Evolutionary conservation across 1,284 basidiomycete genomes (phyloP).

Genomic region (Limonomyces culmigenus): DNA sequence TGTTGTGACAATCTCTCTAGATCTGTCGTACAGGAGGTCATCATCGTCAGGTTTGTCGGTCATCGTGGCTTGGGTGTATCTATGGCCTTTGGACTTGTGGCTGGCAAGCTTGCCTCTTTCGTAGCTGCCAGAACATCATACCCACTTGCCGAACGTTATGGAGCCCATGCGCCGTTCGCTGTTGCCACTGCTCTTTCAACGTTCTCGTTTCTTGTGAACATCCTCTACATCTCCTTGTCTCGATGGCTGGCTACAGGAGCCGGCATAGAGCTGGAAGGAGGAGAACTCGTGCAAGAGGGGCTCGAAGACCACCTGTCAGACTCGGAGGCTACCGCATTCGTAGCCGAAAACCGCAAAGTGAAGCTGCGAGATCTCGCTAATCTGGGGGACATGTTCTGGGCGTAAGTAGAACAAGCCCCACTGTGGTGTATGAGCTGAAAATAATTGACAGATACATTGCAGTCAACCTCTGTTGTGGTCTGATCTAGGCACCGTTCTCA

Average conservation of each 20-base stretch:
- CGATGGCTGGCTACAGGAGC: constrained; percentile 43
- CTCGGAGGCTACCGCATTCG: constrained; percentile 43
- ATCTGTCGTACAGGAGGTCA: constrained; percentile 63
- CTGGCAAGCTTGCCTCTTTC: constrained; percentile 63
- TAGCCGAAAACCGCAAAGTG: constrained; percentile 46
- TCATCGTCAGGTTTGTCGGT: constrained; percentile 67
- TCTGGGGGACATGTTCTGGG: constrained; percentile 69
- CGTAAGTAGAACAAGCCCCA: constrained; percentile 24
- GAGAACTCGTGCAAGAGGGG: constrained; percentile 38
- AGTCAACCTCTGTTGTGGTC: constrained; percentile 58
- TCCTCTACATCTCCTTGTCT: constrained; percentile 45
- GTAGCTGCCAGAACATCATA: constrained; percentile 58
- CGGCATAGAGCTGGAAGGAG: constrained; percentile 45
- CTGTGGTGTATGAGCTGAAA: constrained; percentile 1
- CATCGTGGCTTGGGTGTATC: constrained; percentile 63
- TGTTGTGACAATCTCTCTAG: too few relatives aligned
- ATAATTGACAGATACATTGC: constrained; percentile 37
- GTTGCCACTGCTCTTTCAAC: constrained; percentile 45
- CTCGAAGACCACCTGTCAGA: constrained; percentile 29
- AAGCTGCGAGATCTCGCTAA: constrained; percentile 39
- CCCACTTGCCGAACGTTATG: constrained; percentile 53
- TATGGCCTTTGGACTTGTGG: constrained; percentile 63
- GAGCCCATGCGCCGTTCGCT: constrained; percentile 57
- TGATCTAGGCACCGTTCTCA: constrained; percentile 64
- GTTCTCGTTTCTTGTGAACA: constrained; percentile 49